A percentile compares a stretch with the other conserved stretches of the same genome.
phyloP scores from a whole-genome alignment of 176 grass and related monocot genomes.

The Triticum dicoccoides region DNA sequence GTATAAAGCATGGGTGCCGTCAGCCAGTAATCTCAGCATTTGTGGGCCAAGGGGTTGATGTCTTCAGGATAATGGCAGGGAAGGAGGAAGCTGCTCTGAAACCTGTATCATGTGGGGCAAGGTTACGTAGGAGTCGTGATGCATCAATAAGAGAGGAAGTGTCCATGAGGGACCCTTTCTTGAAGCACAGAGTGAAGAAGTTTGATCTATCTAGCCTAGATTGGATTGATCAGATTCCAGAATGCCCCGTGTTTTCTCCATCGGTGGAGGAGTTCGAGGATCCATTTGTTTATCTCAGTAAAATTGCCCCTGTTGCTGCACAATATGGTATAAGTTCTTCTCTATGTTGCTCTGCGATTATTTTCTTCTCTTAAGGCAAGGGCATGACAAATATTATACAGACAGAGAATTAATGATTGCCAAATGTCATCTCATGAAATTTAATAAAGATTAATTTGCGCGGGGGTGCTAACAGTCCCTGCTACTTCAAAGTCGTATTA shows the following conservation, averaged over 20 bases:
- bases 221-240: conserved; percentile 90
- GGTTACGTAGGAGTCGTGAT: conserved; percentile 40
- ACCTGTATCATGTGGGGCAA: conserved; percentile 56
- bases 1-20: conserved; percentile 38
- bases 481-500: background rate
- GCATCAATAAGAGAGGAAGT: conserved; percentile 37
- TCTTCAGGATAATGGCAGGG: conserved; percentile 51
- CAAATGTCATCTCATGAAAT: conserved; percentile 15
- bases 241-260: conserved; percentile 88
- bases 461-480: background rate
- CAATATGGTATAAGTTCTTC: conserved; percentile 64
- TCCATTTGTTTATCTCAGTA: conserved; percentile 78
- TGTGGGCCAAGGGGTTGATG: conserved; percentile 26
- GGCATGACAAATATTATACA: background rate
- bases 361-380: conserved; percentile 4
- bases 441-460: background rate
- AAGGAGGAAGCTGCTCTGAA: conserved; percentile 55
- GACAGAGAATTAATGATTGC: background rate
- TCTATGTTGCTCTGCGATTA: conserved; percentile 15
- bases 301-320: conserved; percentile 67
- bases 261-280: conserved; percentile 87
- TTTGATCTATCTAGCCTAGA: conserved; percentile 85
- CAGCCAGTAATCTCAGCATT: conserved; percentile 23
- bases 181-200: conserved; percentile 69
- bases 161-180: conserved; percentile 54